Evolutionary conservation across 2,329 filamentous ascomycete genomes (phyloP), one percentile per base, ranked within the genome.

Genomic region (Sarocladium brachiariae): DNA sequence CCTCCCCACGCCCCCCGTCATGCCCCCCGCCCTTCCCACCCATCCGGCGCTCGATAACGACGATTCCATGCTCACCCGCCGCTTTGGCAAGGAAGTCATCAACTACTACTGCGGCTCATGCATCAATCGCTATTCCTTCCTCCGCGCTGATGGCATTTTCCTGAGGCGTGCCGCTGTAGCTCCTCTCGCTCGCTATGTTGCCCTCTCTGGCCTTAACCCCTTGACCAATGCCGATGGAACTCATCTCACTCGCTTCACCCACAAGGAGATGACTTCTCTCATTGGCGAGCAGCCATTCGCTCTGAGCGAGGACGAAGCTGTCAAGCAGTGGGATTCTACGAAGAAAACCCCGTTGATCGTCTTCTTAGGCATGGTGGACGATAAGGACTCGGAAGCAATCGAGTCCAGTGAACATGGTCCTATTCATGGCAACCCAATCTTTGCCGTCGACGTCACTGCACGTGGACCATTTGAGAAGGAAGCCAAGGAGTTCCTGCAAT

Each of bases 371-470:
- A 68, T 96, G 45, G 83, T 95, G 57, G 77, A 71, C 33, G 52
- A 34, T 0, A 78, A 86, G 49, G 62, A 74, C 53, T 54, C 53
- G 9, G 54, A 56, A 5, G 45, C 50, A 14, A 53, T 65, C 35
- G 33, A 59, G n/a, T 63, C 65, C 21, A 55, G 55, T 6, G 58
- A 62, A 2, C 86, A 84, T 61, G 83, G 81, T 53, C 81, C 81
- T 45, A 95, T 95, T 64, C 78, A 74, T 30, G 93, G 92, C 2
- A 76, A 78, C 46, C 91, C 93, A 1, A 95, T 84, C 69, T 99
- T 97, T 63, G 92, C 91, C 1, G 67, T 99, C 11, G 93, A 97
- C 64, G 78, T 96, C 18, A 95, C 91, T 2, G 86, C 89, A 0
- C 81, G 77, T 55, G 84, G 79, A 1, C 73, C 73, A 3, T 70